phyloP scores from a whole-genome alignment of 2,329 filamentous ascomycete species.

The Epichloe hybrida region DNA sequence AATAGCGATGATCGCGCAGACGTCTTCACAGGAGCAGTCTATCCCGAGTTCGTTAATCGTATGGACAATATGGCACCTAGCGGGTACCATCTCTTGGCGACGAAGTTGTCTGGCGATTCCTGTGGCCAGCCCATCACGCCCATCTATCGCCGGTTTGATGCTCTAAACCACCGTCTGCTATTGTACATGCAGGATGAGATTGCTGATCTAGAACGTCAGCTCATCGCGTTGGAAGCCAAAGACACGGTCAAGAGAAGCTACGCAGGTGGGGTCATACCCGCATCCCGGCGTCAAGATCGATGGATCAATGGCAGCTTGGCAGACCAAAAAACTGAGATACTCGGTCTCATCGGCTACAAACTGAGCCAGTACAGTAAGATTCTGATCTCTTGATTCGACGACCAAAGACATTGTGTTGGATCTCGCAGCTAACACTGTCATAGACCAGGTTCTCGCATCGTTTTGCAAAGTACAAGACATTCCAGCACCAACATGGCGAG shows the following conservation, averaged over 20 bases:
- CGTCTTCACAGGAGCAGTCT: neutral
- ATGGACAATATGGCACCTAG: constrained; percentile 21
- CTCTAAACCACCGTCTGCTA: constrained; percentile 68
- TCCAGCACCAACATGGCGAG: constrained; percentile 31
- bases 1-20: constrained; percentile 2
- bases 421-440: constrained; percentile 5
- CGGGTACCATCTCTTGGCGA: constrained; percentile 51
- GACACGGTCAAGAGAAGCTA: constrained; percentile 35
- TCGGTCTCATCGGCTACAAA: constrained; percentile 52
- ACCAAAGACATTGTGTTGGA: neutral
- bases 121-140: constrained; percentile 30
- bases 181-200: constrained; percentile 80
- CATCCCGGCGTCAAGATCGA: constrained; percentile 45
- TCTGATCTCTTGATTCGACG: neutral
- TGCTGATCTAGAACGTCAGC: constrained; percentile 63
- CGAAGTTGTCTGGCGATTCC: constrained; percentile 28
- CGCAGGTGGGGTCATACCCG: constrained; percentile 34
- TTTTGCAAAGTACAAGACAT: constrained; percentile 40
- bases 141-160: constrained; percentile 72
- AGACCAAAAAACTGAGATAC: constrained; percentile 44
- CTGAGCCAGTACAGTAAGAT: constrained; percentile 52
- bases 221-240: constrained; percentile 51
- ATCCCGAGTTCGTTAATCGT: constrained; percentile 1
- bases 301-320: constrained; percentile 42
- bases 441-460: constrained; percentile 45